phyloP scores from a whole-genome alignment of 78 protist species.

The Cavenderia fasciculata region DNA sequence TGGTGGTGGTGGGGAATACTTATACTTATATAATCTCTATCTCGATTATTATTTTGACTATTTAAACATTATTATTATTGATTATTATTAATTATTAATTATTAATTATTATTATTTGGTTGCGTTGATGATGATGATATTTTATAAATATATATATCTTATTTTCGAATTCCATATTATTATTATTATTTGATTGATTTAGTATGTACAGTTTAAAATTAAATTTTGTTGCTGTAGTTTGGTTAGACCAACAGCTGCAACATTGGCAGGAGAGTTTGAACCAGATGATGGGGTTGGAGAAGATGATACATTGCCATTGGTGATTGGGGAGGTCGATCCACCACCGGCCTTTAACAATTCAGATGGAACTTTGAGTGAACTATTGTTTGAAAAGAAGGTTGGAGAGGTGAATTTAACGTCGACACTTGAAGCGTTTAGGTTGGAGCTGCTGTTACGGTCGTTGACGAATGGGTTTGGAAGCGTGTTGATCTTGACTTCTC shows the following conservation, averaged over 20 bases:
- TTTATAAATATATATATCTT: no score
- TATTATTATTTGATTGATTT: no score
- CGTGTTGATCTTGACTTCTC: not conserved
- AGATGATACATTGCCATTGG: not conserved
- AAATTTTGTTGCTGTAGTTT: slow-evolving; percentile 75
- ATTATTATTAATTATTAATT: no score
- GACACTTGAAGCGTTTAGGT: not conserved
- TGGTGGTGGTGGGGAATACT: no score
- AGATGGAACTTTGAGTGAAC: slow-evolving; percentile 55
- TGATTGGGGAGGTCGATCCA: slow-evolving; percentile 7
- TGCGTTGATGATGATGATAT: no score
- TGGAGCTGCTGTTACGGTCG: not conserved
- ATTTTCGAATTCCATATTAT: no score
- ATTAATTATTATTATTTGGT: no score
- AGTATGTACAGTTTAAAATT: slow-evolving; percentile 75
- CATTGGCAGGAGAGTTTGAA: no score
- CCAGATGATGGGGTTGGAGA: slow-evolving; percentile 7
- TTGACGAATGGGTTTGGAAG: slow-evolving; percentile 59
- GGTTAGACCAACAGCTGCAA: not conserved
- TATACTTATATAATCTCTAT: no score
- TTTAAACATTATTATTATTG: no score
- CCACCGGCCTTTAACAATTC: slow-evolving; percentile 40
- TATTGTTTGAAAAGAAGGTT: slow-evolving; percentile 4
- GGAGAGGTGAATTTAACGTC: not conserved
- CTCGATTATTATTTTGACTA: no score